phyloP scores from a whole-genome alignment of 2,329 filamentous ascomycete genomes.

The Cordyceps cicadae region DNA sequence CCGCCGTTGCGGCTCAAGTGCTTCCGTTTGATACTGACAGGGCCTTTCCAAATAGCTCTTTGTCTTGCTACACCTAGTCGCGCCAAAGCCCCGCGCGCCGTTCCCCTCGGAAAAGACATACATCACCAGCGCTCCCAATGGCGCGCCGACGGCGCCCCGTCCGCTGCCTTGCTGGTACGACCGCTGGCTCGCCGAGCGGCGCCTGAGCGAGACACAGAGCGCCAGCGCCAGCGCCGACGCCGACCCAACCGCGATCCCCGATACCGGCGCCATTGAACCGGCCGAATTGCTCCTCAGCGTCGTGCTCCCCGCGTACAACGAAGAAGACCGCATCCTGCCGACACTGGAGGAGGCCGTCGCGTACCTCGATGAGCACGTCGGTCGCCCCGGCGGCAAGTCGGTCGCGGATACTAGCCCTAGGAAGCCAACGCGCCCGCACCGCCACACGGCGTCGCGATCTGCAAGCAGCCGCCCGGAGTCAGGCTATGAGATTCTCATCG shows the following conservation, averaged over 20 bases:
- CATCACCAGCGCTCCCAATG: conserved; percentile 60
- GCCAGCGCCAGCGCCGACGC: conserved; percentile 1
- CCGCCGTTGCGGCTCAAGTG: background rate
- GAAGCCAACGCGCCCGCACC: conserved; percentile 24
- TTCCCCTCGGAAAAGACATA: conserved; percentile 78
- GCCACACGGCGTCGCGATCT: conserved; percentile 8
- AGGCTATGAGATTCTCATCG: conserved; percentile 84
- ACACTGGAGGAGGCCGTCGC: conserved; percentile 88
- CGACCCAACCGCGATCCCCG: conserved; percentile 25
- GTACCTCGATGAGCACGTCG: conserved; percentile 73
- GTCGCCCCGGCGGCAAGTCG: conserved; percentile 28
- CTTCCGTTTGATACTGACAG: background rate
- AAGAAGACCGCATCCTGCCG: conserved; percentile 70
- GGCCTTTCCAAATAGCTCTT: conserved; percentile 42
- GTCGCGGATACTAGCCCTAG: conserved; percentile 18
- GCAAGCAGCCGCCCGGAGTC: background rate
- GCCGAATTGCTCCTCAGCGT: conserved; percentile 82
- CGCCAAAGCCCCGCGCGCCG: conserved; percentile 69
- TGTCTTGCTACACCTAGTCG: conserved; percentile 61
- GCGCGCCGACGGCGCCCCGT: conserved; percentile 29
- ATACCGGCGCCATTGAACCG: conserved; percentile 57
- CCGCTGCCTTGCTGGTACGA: conserved; percentile 83
- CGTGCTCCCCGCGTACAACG: conserved; percentile 93
- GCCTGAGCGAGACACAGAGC: conserved; percentile 34
- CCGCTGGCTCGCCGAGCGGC: conserved; percentile 56